Conservation (phyloP, 352 stramenopile genomes). For the Halophytophthora batemanensis region DNA sequence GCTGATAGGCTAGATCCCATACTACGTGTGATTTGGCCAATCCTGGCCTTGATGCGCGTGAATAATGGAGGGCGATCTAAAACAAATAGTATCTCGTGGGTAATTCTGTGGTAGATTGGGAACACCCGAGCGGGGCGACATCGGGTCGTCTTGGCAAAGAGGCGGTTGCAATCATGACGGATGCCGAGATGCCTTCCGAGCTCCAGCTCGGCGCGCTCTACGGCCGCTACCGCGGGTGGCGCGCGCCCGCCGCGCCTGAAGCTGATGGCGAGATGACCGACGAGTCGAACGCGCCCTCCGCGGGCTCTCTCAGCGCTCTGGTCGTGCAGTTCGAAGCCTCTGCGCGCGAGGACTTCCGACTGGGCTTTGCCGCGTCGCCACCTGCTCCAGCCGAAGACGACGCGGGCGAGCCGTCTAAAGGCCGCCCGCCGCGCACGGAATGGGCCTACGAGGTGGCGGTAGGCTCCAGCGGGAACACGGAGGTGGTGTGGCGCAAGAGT, state of each 20-base stretch:
- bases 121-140: too few relatives aligned
- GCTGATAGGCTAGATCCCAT: too few relatives aligned
- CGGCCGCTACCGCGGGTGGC: slow-evolving; percentile 57
- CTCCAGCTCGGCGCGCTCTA: slow-evolving; percentile 47
- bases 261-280: slow-evolving; percentile 3
- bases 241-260: not conserved
- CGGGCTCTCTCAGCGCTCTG: slow-evolving; percentile 26
- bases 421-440: slow-evolving; percentile 16
- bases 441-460: slow-evolving; percentile 69
- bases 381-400: slow-evolving; percentile 14
- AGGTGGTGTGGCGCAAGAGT: slow-evolving; percentile 66
- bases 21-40: too few relatives aligned
- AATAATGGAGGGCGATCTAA: too few relatives aligned
- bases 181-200: slow-evolving; percentile 26
- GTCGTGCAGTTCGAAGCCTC: slow-evolving; percentile 70
- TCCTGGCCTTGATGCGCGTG: too few relatives aligned
- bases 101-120: too few relatives aligned
- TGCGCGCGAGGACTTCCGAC: slow-evolving; percentile 60
- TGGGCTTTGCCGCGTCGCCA: slow-evolving; percentile 50
- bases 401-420: not conserved
- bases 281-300: slow-evolving; percentile 7
- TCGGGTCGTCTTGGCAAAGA: too few relatives aligned
- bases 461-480: slow-evolving; percentile 71
- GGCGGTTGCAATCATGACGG: slow-evolving; percentile 12
- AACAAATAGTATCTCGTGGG: too few relatives aligned